phyloP scores from a whole-genome alignment of 371 early-diverging fungal genomes.

The Apophysomyces variabilis region DNA sequence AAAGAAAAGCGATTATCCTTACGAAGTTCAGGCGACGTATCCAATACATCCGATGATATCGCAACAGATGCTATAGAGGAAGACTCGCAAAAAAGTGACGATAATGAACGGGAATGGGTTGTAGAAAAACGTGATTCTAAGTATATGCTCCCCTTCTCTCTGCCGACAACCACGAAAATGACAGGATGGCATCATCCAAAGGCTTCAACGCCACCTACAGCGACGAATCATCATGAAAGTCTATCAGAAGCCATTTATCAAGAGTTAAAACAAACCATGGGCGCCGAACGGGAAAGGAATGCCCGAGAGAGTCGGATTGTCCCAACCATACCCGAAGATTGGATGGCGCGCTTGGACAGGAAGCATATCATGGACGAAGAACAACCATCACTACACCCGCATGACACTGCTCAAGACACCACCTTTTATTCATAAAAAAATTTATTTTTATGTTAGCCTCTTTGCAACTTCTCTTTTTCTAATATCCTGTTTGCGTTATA shows the following conservation, averaged over 20 bases:
- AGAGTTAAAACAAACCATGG: conserved; percentile 35
- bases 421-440: not conserved
- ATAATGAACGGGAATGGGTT: conserved; percentile 31
- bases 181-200: conserved; percentile 19
- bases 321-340: conserved; percentile 55
- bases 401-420: not conserved
- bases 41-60: not conserved
- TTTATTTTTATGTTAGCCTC: not conserved
- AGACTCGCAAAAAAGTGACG: conserved; percentile 19
- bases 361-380: conserved; percentile 8
- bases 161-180: conserved; percentile 45
- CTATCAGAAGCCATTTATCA: conserved; percentile 39
- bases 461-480: too few species aligned
- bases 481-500: too few species aligned
- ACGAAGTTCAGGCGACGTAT: not conserved
- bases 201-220: conserved; percentile 7
- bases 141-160: conserved; percentile 56
- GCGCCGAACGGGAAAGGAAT: conserved; percentile 28
- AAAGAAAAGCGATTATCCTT: conserved; percentile 1
- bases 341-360: conserved; percentile 48
- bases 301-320: conserved; percentile 38
- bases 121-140: conserved; percentile 52
- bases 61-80: conserved; percentile 5
- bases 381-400: not conserved
- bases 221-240: conserved; percentile 8